Evolutionary conservation across 2,329 filamentous ascomycete genomes (phyloP), one percentile per base, ranked within the genome.

Genomic region (Elsinoe perseae): DNA sequence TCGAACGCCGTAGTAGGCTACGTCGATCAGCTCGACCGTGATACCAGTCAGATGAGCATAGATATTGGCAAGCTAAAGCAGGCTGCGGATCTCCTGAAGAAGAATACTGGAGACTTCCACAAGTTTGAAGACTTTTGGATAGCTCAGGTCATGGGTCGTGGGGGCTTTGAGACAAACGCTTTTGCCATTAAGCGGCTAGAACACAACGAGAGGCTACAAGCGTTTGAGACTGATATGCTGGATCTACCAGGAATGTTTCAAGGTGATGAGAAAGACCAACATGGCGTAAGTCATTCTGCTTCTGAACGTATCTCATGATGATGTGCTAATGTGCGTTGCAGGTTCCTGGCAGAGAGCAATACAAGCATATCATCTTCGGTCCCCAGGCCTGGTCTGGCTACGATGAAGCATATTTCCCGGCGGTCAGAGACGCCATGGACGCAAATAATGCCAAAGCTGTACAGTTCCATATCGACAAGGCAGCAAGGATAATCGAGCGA

Each of bases 361-460:
- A 90, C 78, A 95, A 95, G 70, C 93, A 96, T 71, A 80, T 95
- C 66, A 74, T 98, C 57, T 95, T 91, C 68, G 92, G 87, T 1
- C 93, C 93, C 0, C 82, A 89, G 65, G 75, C 82, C 2, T 91
- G 89, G 85, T 84, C 84, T 30, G 82, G 80, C 34, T 80, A 85
- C 62, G 80, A 86, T 28, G 80, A 80, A 56, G 80, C 80, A 0
- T 81, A 81, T 60, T 95, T 95, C 72, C 92, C 92, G 0, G 85
- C 85, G n/a, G 86, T 96, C 56, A 80, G 89, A 57, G 91, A 96
- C 65, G 84, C 86, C 7, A 76, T 96, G 38, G 81, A 87, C 60
- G 79, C 77, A 3, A 80, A 80, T 23, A 81, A 95, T 64, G 91
- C 86, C 86, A 75, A 72, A 1, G 69, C 80, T 10, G 86, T 87